Evolutionary conservation across 2,329 filamentous ascomycete genomes (phyloP).

Genomic region (Scedosporium dehoogii): DNA sequence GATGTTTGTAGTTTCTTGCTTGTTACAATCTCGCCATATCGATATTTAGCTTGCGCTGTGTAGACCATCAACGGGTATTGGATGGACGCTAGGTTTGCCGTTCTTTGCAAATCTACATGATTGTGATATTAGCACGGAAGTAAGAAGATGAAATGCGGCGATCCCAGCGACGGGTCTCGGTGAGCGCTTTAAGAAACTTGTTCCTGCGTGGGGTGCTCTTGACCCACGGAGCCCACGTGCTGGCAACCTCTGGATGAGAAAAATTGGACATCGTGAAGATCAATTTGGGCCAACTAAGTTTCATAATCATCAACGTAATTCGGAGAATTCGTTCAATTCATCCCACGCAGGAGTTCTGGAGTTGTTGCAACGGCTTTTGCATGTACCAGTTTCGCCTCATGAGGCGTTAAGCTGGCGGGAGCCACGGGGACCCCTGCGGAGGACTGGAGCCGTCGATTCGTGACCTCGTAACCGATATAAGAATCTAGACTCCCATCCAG

Average conservation of each 20-base stretch:
- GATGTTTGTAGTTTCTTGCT: neutral
- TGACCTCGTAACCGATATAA: neutral
- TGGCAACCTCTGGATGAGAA: neutral
- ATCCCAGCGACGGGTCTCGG: neutral
- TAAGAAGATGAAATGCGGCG: neutral
- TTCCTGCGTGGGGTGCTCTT: neutral
- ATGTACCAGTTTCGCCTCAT: too few relatives aligned
- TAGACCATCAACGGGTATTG: too few relatives aligned
- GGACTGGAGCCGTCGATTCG: neutral
- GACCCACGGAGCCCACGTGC: neutral
- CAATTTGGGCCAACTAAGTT: neutral
- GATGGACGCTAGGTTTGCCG: neutral
- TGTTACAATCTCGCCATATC: neutral
- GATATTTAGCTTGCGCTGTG: neutral
- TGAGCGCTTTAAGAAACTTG: neutral
- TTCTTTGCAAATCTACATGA: neutral
- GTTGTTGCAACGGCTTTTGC: neutral
- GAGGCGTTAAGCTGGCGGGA: too few relatives aligned
- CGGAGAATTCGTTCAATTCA: neutral
- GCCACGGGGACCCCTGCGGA: too few relatives aligned
- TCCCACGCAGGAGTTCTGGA: neutral
- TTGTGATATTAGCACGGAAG: neutral
- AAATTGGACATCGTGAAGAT: neutral
- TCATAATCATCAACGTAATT: neutral
- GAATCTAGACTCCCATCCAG: neutral